Evolutionary conservation across 2,329 filamentous ascomycete genomes (phyloP).

Genomic region (Corynespora cassiicola): DNA sequence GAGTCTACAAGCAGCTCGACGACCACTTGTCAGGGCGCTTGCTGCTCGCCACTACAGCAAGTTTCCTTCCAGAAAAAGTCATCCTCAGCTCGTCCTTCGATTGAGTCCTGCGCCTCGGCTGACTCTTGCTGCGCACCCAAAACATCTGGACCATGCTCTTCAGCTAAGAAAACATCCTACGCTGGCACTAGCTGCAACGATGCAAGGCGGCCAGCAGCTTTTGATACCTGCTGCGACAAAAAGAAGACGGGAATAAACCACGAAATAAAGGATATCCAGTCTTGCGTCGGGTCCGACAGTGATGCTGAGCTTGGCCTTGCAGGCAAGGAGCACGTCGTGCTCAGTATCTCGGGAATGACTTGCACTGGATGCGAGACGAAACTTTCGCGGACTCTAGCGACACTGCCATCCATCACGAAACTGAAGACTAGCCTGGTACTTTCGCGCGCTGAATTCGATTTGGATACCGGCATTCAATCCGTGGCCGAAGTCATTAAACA

Average conservation of each 20-base stretch:
- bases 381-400: constrained; percentile 59
- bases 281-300: background rate
- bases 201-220: no score
- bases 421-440: constrained; percentile 72
- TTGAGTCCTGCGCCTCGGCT: constrained; percentile 4
- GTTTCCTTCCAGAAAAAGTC: background rate
- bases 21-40: constrained; percentile 8
- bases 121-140: constrained; percentile 7
- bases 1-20: background rate
- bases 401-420: constrained; percentile 58
- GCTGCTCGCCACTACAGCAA: constrained; percentile 6
- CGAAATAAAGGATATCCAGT: no score
- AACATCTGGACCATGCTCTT: background rate
- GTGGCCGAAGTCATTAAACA: constrained; percentile 55
- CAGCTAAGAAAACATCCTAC: background rate
- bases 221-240: constrained; percentile 12
- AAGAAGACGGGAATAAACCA: no score
- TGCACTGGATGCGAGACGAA: constrained; percentile 77
- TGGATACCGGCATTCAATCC: constrained; percentile 48
- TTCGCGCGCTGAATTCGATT: constrained; percentile 68
- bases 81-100: background rate
- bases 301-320: constrained; percentile 32
- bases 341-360: constrained; percentile 74
- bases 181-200: background rate
- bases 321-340: constrained; percentile 60